A percentile compares a stretch with the other conserved stretches of the same genome.
Evolutionary conservation across 495 filamentous ascomycete species (phyloP).

Genomic region (Rusavskia elegans): DNA sequence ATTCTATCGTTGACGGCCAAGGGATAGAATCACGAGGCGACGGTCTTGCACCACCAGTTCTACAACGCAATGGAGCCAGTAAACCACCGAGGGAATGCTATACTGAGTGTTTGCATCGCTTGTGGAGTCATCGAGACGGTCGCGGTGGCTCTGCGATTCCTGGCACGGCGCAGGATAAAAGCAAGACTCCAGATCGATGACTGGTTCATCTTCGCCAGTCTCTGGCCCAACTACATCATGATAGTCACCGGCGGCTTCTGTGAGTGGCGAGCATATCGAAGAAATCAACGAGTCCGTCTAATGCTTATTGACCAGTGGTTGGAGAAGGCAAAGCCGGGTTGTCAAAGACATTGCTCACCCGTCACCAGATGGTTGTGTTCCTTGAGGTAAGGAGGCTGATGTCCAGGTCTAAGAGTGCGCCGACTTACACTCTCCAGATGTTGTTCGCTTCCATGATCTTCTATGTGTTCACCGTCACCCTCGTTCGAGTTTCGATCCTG

Average conservation of each 20-base stretch:
- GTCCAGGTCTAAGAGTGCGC: too few species aligned
- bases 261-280: neutral
- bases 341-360: neutral
- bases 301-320: neutral
- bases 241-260: slow-evolving; percentile 1
- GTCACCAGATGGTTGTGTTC: neutral
- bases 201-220: slow-evolving; percentile 5
- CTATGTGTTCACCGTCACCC: slow-evolving; percentile 19
- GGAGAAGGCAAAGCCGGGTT: slow-evolving; percentile 1
- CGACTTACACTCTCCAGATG: slow-evolving; percentile 5
- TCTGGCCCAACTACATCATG: slow-evolving; percentile 6
- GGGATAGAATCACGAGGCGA: too few species aligned
- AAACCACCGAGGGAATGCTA: too few species aligned
- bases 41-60: too few species aligned
- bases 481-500: slow-evolving; percentile 21
- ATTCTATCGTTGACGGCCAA: too few species aligned
- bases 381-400: neutral
- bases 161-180: slow-evolving; percentile 3
- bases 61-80: too few species aligned
- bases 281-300: too few species aligned
- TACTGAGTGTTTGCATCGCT: neutral
- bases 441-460: slow-evolving; percentile 20
- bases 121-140: slow-evolving; percentile 5
- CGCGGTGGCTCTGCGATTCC: slow-evolving; percentile 2
- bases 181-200: slow-evolving; percentile 5